Conservation (phyloP, 179 eudicot species). For the Pouteria campechiana region DNA sequence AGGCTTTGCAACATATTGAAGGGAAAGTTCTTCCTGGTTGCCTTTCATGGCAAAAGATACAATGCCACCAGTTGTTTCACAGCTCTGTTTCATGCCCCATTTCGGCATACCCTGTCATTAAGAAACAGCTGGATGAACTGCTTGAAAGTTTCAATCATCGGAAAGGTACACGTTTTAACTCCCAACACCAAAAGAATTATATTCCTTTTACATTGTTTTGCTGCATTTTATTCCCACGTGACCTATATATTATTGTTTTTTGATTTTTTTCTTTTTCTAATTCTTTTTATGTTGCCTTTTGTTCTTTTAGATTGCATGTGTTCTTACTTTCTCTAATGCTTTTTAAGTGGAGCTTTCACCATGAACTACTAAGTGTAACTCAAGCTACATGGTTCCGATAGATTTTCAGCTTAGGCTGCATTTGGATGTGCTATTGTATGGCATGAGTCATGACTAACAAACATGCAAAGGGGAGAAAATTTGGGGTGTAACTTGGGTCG, state of each 20-base stretch:
- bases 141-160: constrained; percentile 30
- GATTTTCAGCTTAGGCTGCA: no score
- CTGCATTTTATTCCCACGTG: background rate
- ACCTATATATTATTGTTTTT: background rate
- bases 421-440: no score
- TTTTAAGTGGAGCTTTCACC: no score
- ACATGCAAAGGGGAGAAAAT: no score
- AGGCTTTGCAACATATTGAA: constrained; percentile 82
- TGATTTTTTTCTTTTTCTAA: background rate
- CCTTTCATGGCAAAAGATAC: constrained; percentile 81
- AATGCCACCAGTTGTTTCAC: constrained; percentile 58
- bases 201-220: background rate
- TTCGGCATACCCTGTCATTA: constrained; percentile 44
- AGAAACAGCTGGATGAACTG: constrained; percentile 32
- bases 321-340: background rate
- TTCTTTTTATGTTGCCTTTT: background rate
- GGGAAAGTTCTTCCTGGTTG: constrained; percentile 78
- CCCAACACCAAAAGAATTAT: no score
- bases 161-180: no score
- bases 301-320: no score
- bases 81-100: constrained; percentile 72
- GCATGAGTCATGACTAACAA: no score
- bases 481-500: no score
- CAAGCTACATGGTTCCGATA: no score
- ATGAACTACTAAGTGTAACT: no score